phyloP scores from a whole-genome alignment of 1,284 basidiomycete genomes.

The Ustilago esculenta region DNA sequence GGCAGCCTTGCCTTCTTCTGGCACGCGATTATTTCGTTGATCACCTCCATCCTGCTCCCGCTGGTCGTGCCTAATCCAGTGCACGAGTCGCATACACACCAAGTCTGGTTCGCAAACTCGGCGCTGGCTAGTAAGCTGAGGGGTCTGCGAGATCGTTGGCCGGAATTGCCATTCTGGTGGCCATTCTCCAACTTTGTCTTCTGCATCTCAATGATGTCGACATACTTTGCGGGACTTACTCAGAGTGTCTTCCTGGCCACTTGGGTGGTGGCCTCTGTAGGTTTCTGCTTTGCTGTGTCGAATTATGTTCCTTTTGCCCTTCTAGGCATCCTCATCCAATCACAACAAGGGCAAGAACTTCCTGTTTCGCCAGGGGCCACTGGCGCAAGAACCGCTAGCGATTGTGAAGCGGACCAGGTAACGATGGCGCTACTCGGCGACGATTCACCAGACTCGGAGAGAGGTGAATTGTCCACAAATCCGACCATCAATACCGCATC shows the following conservation, averaged over 20 bases:
- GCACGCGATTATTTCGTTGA: conserved; percentile 77
- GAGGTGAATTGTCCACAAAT: too few relatives aligned
- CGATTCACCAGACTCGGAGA: conserved; percentile 10
- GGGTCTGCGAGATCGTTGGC: conserved; percentile 20
- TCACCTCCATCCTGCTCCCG: conserved; percentile 78
- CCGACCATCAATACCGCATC: conserved; percentile 9
- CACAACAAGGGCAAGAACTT: conserved; percentile 20
- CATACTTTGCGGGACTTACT: conserved; percentile 43
- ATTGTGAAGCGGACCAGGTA: conserved; percentile 24
- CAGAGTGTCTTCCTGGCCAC: conserved; percentile 68
- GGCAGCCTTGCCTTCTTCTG: conserved; percentile 85
- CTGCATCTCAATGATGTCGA: conserved; percentile 47
- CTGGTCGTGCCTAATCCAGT: conserved; percentile 72
- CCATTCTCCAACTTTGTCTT: conserved; percentile 54
- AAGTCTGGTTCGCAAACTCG: conserved; percentile 15
- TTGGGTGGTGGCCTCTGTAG: conserved; percentile 69
- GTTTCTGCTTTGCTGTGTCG: conserved; percentile 70
- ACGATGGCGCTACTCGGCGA: conserved; percentile 39
- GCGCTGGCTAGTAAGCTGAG: conserved; percentile 8
- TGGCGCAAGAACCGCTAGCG: too few relatives aligned
- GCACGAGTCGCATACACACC: conserved; percentile 11
- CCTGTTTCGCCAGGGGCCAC: neutral
- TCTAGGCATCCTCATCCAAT: conserved; percentile 59
- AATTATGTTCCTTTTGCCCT: conserved; percentile 70
- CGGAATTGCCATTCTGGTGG: conserved; percentile 56